Evolutionary conservation across 768 basidiomycete species (phyloP), one percentile per base, ranked within the genome.

Genomic region (Leccinellum rugosiceps): DNA sequence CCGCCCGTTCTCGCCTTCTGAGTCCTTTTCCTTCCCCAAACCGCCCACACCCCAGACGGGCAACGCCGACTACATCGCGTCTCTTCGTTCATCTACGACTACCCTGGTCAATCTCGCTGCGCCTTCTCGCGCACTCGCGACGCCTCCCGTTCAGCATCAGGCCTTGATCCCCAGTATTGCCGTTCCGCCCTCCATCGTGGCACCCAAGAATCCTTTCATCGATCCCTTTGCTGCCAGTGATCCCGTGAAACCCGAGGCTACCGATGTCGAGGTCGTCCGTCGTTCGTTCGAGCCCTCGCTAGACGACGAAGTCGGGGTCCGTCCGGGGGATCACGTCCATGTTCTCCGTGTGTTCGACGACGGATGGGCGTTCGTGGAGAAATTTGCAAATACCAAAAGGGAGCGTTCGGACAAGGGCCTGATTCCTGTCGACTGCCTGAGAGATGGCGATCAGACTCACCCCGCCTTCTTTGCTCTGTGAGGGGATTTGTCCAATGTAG

Each of bases 381-480:
- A 76, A 57, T 52, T 79, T 10, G 58, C 57, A 2, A 15, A 46
- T 7, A 38, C 49, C 2, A 43, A 19, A 7, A 21, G 21, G 15
- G 52, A 26, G 11, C 28, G 31, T 57, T 58, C 43, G 28, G 66
- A 64, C 4, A 69, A 69, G 38, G 88, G 87, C 0, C 66, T 89
- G 52, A 86, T 90, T 47, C 88, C 88, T 6, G 73, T 88, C n/a
- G 84, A 87, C 62, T 89, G 87, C 67, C 75, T 89, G 67, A 75
- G 85, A 28, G 74, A 76, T 43, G 65, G 71, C 23, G 74, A 76
- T 17, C 77, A 83, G 65, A 72, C 76, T 23, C 69, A 83, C 31
- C 76, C 80, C 0, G 68, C 73, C 8, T 84, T 83, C 71, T 67
- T 83, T 50, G 74, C 76, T 14, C 73, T 43, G 41, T 43, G 19